These are phyloP conservation scores for Hericium erinaceus DNA, from an alignment of 768 basidiomycete genomes.

Conservation along the genomic window DNA sequence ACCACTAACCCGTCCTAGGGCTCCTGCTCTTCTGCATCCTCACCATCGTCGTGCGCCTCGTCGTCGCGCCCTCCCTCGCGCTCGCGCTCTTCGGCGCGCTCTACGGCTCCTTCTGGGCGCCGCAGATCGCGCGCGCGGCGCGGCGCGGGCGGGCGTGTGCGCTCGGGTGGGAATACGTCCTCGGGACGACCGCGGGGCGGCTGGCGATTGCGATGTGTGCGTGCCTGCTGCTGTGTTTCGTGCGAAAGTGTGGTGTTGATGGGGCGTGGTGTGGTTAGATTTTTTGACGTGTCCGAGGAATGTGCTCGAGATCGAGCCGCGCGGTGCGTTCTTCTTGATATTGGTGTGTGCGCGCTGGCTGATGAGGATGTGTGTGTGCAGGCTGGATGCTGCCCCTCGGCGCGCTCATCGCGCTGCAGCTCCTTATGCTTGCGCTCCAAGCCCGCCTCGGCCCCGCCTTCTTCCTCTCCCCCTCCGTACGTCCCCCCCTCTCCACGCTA, in stretches of 20 bases:
- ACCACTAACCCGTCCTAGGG: conserved; percentile 34
- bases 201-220: conserved; percentile 68
- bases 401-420: conserved; percentile 53
- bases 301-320: conserved; percentile 71
- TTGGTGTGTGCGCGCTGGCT: background rate
- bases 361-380: conserved; percentile 17
- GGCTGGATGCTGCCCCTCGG: conserved; percentile 61
- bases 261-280: conserved; percentile 43
- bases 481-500: conserved; percentile 17
- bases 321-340: conserved; percentile 36
- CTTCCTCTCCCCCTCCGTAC: conserved; percentile 66
- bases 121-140: conserved; percentile 75
- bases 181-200: conserved; percentile 69
- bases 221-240: conserved; percentile 28
- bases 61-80: conserved; percentile 56
- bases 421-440: conserved; percentile 56
- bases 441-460: conserved; percentile 72
- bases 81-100: conserved; percentile 56
- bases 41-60: conserved; percentile 64
- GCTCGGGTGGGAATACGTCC: conserved; percentile 56
- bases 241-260: background rate
- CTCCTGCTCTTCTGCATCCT: conserved; percentile 58
- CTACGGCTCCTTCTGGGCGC: conserved; percentile 78
- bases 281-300: conserved; percentile 79
- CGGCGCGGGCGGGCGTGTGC: conserved; percentile 64